Evolutionary conservation across 2,329 filamentous ascomycete genomes (phyloP).

Genomic region (Aspergillaceae sp.): DNA sequence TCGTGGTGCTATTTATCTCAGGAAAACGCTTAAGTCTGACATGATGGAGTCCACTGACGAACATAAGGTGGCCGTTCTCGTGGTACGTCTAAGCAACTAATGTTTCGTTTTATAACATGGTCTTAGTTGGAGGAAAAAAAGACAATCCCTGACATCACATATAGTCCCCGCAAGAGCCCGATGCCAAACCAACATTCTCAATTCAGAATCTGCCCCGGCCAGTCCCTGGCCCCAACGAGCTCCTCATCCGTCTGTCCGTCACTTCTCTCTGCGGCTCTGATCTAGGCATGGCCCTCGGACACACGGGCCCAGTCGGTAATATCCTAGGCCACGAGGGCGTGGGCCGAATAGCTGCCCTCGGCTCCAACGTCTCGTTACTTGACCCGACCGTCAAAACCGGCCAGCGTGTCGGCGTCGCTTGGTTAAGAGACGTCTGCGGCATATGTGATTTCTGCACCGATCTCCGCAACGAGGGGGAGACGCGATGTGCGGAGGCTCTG

Average conservation of each 20-base stretch:
- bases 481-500: constrained; percentile 9
- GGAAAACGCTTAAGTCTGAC: no score
- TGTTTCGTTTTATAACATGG: no score
- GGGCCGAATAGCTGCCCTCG: constrained; percentile 32
- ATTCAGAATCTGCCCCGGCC: background rate
- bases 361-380: constrained; percentile 19
- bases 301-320: background rate
- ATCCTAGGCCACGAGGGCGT: constrained; percentile 39
- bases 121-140: no score
- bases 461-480: constrained; percentile 8
- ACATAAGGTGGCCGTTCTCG: no score
- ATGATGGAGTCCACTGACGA: no score
- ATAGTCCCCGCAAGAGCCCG: no score
- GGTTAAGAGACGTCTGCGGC: constrained; percentile 12
- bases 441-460: constrained; percentile 11
- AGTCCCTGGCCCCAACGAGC: background rate
- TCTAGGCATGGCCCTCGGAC: background rate
- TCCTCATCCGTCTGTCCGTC: background rate
- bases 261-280: background rate
- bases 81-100: no score
- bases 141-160: no score
- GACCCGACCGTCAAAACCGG: constrained; percentile 13
- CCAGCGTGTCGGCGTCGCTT: constrained; percentile 14
- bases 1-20: no score
- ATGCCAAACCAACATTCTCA: no score